A percentile compares a stretch with the other conserved stretches of the same genome.
Evolutionary conservation across 257 asterid genomes (phyloP).

Genomic region (Nicotiana knightiana): DNA sequence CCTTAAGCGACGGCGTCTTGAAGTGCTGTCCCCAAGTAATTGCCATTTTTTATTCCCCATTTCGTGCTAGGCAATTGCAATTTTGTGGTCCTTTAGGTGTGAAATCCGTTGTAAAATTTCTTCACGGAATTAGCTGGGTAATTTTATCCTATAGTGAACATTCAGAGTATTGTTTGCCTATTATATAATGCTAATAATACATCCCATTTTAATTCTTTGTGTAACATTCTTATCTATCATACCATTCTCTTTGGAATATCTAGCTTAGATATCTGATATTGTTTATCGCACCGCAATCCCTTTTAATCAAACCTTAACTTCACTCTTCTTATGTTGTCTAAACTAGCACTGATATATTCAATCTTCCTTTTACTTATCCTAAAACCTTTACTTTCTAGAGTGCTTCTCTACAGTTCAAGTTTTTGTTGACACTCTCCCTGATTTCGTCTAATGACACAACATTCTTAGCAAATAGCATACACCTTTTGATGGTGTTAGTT

Average conservation of each 20-base stretch:
- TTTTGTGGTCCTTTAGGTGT: not conserved
- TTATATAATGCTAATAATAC: not conserved
- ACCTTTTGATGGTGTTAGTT: not conserved
- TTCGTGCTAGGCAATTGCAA: not conserved
- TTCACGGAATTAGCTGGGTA: not conserved
- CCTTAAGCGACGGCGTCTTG: conserved; percentile 33
- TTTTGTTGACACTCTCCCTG: not conserved
- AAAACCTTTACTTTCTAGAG: not conserved
- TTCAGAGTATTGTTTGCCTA: not conserved
- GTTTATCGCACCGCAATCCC: not conserved
- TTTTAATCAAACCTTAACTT: not conserved
- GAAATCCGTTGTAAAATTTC: not conserved
- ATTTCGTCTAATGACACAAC: not conserved
- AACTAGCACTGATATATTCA: not conserved
- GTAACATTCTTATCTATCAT: not conserved
- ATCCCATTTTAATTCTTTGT: not conserved
- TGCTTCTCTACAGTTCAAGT: not conserved
- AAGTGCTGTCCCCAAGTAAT: conserved; percentile 37
- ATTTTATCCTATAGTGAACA: not conserved
- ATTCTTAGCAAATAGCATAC: not conserved
- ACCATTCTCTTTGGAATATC: not conserved
- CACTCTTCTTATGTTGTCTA: not conserved
- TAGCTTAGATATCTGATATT: not conserved
- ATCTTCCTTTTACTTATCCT: not conserved
- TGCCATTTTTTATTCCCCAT: not conserved